Base-by-base conservation (phyloP, 371 early-diverging fungal species). In the Saksenaea vasiformis region DNA sequence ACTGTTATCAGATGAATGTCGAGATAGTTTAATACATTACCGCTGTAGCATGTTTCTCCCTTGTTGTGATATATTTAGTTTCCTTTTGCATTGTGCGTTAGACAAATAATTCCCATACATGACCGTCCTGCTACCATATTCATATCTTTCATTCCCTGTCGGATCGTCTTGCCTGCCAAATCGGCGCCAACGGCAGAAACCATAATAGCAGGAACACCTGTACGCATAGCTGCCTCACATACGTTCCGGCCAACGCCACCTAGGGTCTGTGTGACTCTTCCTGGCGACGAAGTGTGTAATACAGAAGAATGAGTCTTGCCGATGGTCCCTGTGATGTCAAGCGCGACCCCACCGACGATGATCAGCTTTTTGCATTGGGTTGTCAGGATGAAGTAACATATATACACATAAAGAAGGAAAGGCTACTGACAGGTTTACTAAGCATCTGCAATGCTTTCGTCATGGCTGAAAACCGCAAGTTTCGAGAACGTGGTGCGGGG, bases 221-320 rank as follows among this genome's bases (percentile, higher is more conserved):
- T 81, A 36, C 87, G 78, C 57, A 76, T 77, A 35, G 91, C 88
- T 0, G 92, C 91, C 53, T 96, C 93, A 2, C 93, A 93, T 3
- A 96, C 82, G 70, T 97, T 97, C 28, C 94, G 84, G 0, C 92
- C 97, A 0, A 97, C 98, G 1, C 98, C 97, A 22, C 98, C 98
- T 5, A 92, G 66, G 1, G 86, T 77, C 28, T 88, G 83, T 9
- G 65, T 68, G 1, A 91, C 85, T 0, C 62, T 66, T 1, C 97
- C 97, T 0, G 91, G 87, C n/a, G 85, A 82, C 14, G 95, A 94
- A 0, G 94, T 92, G 17, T 84, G 62, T 34, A 76, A 67, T 37
- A 78, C 67, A 4, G 75, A 63, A 8, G 53, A 17, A 10, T 41
- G 47, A 47, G 41, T 15, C 9, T 56, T 59, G 15, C 51, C 26